These are phyloP conservation scores for Botryosphaeria dothidea DNA, from an alignment of 2,329 filamentous ascomycete species.

Conservation along the genomic window DNA sequence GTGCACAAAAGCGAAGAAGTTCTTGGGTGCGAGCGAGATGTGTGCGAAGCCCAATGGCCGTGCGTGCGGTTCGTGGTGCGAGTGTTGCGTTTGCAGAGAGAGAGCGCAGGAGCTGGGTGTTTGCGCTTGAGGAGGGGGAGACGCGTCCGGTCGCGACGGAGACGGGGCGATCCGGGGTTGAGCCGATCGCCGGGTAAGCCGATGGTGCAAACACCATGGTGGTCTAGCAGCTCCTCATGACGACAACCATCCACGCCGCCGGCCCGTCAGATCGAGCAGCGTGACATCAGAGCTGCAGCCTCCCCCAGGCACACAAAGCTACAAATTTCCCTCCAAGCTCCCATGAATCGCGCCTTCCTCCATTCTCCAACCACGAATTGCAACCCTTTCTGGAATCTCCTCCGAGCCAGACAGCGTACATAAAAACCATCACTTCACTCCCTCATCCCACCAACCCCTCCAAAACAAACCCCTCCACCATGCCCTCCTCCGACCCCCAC, in stretches of 20 bases:
- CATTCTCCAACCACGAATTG: background rate
- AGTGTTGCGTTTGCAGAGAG: background rate
- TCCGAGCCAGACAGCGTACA: too few relatives aligned
- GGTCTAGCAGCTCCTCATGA: slow-evolving; percentile 1
- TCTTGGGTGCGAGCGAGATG: too few relatives aligned
- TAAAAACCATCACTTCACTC: background rate
- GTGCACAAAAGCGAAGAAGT: too few relatives aligned
- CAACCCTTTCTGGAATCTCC: background rate
- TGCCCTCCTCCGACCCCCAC: slow-evolving; percentile 28
- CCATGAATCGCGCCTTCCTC: too few relatives aligned
- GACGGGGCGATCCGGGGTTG: background rate
- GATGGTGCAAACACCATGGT: background rate
- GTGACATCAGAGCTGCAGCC: background rate
- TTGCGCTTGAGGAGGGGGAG: background rate
- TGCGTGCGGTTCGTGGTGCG: too few relatives aligned
- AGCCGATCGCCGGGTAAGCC: background rate
- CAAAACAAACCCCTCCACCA: background rate
- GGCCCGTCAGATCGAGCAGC: background rate
- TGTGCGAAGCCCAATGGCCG: too few relatives aligned
- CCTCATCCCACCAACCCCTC: background rate
- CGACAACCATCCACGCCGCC: background rate
- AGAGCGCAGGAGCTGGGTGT: background rate
- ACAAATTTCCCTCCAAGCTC: background rate
- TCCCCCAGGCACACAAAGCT: background rate
- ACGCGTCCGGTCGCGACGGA: slow-evolving; percentile 10